Evolutionary conservation across 140 eudicot genomes (phyloP).

Genomic region (Stevia rebaudiana): DNA sequence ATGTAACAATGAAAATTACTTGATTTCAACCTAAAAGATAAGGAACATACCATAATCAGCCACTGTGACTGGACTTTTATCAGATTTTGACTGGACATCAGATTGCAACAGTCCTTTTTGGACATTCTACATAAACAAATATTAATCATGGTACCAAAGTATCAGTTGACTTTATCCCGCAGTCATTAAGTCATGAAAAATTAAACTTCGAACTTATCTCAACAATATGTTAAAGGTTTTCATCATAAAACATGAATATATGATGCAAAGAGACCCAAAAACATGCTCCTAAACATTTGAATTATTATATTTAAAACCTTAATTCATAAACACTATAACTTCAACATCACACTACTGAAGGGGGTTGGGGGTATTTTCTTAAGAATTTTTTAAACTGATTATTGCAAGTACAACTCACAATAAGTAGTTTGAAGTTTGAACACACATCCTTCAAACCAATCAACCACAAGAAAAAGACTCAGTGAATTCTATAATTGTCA

Average conservation of each 20-base stretch:
- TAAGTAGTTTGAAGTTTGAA: neutral
- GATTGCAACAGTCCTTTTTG: conserved; percentile 84
- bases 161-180: conserved; percentile 15
- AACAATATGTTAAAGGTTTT: neutral
- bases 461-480: neutral
- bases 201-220: neutral
- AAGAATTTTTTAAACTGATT: too few species aligned
- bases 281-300: neutral
- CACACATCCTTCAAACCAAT: neutral
- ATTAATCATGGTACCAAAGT: neutral
- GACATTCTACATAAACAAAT: conserved; percentile 59
- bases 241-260: neutral
- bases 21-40: neutral
- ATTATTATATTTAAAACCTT: neutral
- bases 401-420: too few species aligned
- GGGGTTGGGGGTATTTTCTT: too few species aligned
- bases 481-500: neutral
- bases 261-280: neutral
- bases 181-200: neutral
- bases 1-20: too few species aligned
- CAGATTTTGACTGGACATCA: conserved; percentile 90
- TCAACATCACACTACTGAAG: neutral
- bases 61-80: conserved; percentile 86
- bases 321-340: neutral
- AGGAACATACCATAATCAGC: conserved; percentile 81